Conservation (phyloP, 768 basidiomycete species). For the Xerocomellus intermedius region DNA sequence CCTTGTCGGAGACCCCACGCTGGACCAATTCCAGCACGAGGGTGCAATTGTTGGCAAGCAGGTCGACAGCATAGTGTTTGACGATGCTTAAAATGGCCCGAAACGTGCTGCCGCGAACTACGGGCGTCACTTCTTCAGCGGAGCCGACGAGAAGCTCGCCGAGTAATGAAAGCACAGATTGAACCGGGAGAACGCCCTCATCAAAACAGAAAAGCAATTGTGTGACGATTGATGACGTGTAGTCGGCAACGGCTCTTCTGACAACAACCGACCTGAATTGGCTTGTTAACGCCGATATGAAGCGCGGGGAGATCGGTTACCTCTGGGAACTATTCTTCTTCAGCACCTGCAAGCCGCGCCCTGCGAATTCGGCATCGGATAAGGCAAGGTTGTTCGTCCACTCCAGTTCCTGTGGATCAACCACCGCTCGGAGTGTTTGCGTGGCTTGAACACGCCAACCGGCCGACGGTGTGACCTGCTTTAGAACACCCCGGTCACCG, state of each 20-base stretch:
- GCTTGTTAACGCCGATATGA: conserved; percentile 7
- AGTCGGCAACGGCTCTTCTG: conserved; percentile 26
- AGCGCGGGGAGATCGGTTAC: conserved; percentile 25
- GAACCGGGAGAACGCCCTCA: conserved; percentile 23
- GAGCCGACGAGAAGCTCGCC: conserved; percentile 44
- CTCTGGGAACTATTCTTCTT: conserved; percentile 39
- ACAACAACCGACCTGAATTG: conserved; percentile 14
- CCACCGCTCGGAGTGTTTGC: conserved; percentile 38
- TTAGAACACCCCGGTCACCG: neutral
- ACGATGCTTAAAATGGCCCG: conserved; percentile 41
- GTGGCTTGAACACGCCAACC: conserved; percentile 26
- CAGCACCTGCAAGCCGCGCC: conserved; percentile 48
- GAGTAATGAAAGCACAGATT: conserved; percentile 36
- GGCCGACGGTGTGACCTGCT: neutral
- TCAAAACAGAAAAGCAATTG: conserved; percentile 10
- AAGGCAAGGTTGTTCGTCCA: conserved; percentile 57
- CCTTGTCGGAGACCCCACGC: conserved; percentile 49
- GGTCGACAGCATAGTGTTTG: conserved; percentile 37
- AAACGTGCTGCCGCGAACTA: conserved; percentile 46
- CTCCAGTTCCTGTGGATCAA: conserved; percentile 43
- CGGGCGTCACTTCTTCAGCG: conserved; percentile 43
- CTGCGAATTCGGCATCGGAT: conserved; percentile 41
- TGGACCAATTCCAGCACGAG: conserved; percentile 40
- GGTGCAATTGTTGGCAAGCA: conserved; percentile 33
- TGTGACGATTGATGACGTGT: conserved; percentile 12